phyloP scores from a whole-genome alignment of 345 rosid species.

The Eucalyptus regnans region DNA sequence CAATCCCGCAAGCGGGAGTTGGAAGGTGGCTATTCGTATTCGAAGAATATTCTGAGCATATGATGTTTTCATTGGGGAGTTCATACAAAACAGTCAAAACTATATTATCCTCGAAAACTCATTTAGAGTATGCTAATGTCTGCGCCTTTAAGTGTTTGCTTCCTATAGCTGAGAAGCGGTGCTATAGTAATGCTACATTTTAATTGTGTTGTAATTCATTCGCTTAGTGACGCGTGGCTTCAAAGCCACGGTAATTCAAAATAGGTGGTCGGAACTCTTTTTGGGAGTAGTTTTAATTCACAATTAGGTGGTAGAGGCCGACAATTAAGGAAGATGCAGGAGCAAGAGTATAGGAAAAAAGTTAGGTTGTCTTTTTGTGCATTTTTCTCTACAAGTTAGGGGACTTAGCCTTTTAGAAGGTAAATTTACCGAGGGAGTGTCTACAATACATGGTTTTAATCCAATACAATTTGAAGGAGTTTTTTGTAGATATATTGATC shows the following conservation, averaged over 20 bases:
- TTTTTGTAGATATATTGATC: neutral
- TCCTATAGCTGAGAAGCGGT: neutral
- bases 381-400: neutral
- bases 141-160: neutral
- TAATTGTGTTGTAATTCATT: neutral
- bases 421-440: neutral
- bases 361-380: neutral
- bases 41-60: neutral
- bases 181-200: neutral
- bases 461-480: neutral
- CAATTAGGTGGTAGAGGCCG: neutral
- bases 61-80: neutral
- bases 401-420: neutral
- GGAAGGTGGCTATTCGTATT: neutral
- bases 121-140: neutral
- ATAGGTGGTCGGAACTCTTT: neutral
- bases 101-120: neutral
- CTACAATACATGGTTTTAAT: neutral
- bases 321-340: neutral
- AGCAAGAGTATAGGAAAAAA: neutral
- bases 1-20: neutral
- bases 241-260: neutral
- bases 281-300: neutral
- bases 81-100: neutral
- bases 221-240: neutral